Percentiles rank a stretch among this genome's conserved stretches.
Evolutionary conservation across 2,329 filamentous ascomycete genomes (phyloP).

Genomic region (Cladobotryum protrusum): DNA sequence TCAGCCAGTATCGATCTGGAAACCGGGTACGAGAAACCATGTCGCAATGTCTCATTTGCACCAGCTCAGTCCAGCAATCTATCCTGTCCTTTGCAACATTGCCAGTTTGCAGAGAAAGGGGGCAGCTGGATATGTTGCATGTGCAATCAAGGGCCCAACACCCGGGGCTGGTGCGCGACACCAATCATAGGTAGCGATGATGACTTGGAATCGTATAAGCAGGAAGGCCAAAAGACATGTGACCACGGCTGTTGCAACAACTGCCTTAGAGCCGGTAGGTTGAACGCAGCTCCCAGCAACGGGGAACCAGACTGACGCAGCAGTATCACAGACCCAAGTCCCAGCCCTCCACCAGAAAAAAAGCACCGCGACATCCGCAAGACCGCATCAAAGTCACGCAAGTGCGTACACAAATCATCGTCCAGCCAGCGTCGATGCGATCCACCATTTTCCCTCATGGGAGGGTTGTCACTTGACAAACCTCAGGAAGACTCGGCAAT

Average conservation of each 20-base stretch:
- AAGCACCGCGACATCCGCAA: slow-evolving; percentile 32
- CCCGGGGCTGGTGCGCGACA: slow-evolving; percentile 46
- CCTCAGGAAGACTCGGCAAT: slow-evolving; percentile 1
- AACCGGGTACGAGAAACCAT: slow-evolving; percentile 45
- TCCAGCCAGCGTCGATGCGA: slow-evolving; percentile 25
- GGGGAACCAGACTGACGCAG: not conserved
- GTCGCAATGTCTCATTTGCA: slow-evolving; percentile 42
- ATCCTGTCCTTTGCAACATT: slow-evolving; percentile 45
- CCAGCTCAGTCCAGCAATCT: slow-evolving; percentile 36
- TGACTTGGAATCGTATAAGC: slow-evolving; percentile 26
- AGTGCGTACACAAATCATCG: slow-evolving; percentile 27
- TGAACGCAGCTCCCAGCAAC: no score
- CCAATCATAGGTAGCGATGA: slow-evolving; percentile 24
- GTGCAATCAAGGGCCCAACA: slow-evolving; percentile 46
- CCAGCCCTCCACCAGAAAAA: slow-evolving; percentile 29
- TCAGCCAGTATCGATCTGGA: slow-evolving; percentile 36
- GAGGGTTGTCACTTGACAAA: slow-evolving; percentile 11
- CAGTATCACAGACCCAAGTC: slow-evolving; percentile 24
- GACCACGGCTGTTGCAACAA: slow-evolving; percentile 48
- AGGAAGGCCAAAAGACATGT: slow-evolving; percentile 37
- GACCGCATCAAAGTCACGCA: slow-evolving; percentile 27
- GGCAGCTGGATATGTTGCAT: slow-evolving; percentile 50
- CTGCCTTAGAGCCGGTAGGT: slow-evolving; percentile 40
- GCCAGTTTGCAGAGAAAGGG: slow-evolving; percentile 43
- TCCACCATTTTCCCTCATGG: slow-evolving; percentile 21